Evolutionary conservation across 78 protist species (phyloP), one percentile per base, ranked within the genome.

Genomic region (Dictyostelium discoideum): DNA sequence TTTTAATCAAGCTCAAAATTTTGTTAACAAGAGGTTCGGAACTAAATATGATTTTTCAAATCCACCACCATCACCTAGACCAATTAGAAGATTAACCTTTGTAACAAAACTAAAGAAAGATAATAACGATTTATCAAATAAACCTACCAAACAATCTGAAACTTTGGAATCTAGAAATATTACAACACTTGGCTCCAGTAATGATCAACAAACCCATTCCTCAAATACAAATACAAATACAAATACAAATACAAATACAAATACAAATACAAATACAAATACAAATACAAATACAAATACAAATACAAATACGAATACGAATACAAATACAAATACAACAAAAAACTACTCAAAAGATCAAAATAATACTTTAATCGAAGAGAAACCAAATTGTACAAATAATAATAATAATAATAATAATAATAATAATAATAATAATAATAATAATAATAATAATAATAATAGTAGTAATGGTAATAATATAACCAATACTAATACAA

Each of bases 61-160:
- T 57, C 92, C 92, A 76, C 92, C 92, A 24, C 92, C 92, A 24
- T 24, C 54, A 3, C 92, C 92, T 14, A 86, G 85, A 76, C 92
- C 92, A 29, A 29, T 86, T 3, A 72, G 92, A 86, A 86, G 92
- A 39, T 32, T 86, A 10, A 46, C 76, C 2, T 86, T 74, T 76
- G 60, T 86, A 24, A 76, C 5, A 2, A 81, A 76, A 76, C 37
- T 86, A 8, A n/a, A 73, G 8, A 73, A 65, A 76, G 92, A 86
- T 50, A 85, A 77, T 72, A 65, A 54, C n/a, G 90, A 85, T 40
- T 14, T 73, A 24, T 11, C n/a, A 67, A 73, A 73, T 14, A 73
- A 73, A 73, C 39, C 79, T 11, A 22, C 39, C n/a, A 73, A 14
- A 32, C 79, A 26, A 73, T 67, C 37, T 24, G 76, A 67, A 67